Conservation (phyloP, 805 yeast genomes). For the Candida qinlingensis region DNA sequence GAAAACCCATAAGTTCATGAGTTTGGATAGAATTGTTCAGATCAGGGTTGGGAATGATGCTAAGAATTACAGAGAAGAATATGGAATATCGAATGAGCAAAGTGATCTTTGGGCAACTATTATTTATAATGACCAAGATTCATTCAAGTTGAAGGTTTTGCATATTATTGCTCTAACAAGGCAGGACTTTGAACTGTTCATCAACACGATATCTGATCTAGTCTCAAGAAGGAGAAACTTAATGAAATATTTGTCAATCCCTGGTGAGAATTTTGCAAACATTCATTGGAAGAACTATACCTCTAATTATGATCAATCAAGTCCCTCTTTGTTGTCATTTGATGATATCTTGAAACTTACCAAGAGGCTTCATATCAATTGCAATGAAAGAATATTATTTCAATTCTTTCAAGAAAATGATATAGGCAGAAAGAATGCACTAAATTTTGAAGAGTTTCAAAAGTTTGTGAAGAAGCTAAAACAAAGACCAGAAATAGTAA, state of each 20-base stretch:
- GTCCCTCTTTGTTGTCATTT: constrained; percentile 43
- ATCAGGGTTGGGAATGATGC: constrained; percentile 67
- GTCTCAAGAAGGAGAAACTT: constrained; percentile 54
- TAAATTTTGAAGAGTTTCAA: constrained; percentile 72
- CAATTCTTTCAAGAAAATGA: constrained; percentile 52
- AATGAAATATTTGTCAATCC: constrained; percentile 56
- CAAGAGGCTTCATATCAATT: constrained; percentile 63
- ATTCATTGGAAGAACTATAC: constrained; percentile 58
- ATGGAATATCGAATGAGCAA: constrained; percentile 62
- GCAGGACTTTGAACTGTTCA: constrained; percentile 48
- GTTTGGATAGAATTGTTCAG: constrained; percentile 59
- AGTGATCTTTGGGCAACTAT: constrained; percentile 75
- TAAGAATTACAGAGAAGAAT: constrained; percentile 78
- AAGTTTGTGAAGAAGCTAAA: constrained; percentile 65
- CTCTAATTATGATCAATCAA: constrained; percentile 27
- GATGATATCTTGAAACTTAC: constrained; percentile 65
- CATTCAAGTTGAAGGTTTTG: constrained; percentile 65
- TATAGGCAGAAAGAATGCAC: constrained; percentile 38
- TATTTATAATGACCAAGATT: constrained; percentile 56
- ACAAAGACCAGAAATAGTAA: constrained; percentile 53
- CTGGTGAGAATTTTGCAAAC: constrained; percentile 56
- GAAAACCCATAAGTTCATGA: constrained; percentile 43
- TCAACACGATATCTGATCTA: constrained; percentile 50
- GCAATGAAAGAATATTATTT: constrained; percentile 47
- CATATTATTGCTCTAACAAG: constrained; percentile 65